phyloP scores from a whole-genome alignment of 805 yeast species.

The Grigorovia jiainica region DNA sequence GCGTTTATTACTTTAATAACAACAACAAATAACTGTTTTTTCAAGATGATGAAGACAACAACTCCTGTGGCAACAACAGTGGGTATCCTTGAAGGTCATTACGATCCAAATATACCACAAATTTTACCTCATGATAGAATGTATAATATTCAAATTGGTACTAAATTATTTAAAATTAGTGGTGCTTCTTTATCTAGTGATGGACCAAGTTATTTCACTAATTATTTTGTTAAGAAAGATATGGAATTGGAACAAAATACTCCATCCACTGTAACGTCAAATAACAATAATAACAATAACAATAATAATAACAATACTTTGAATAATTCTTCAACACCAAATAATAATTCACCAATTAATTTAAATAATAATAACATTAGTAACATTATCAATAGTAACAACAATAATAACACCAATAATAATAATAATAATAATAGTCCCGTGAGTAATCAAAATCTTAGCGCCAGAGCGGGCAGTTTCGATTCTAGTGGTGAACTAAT shows the following conservation, averaged over 20 bases:
- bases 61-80: slow-evolving; percentile 1
- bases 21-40: neutral
- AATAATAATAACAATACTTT: no score
- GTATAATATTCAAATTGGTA: slow-evolving; percentile 65
- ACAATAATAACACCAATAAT: neutral
- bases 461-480: neutral
- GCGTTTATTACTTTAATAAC: neutral
- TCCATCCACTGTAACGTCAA: neutral
- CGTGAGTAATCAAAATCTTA: no score
- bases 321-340: no score
- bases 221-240: slow-evolving; percentile 37
- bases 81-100: slow-evolving; percentile 7
- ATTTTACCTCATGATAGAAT: slow-evolving; percentile 58
- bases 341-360: no score
- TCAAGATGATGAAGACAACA: neutral
- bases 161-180: slow-evolving; percentile 42
- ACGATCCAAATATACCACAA: slow-evolving; percentile 14
- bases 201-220: slow-evolving; percentile 81
- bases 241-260: neutral
- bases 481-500: neutral
- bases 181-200: slow-evolving; percentile 84
- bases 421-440: neutral
- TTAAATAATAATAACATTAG: no score
- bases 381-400: no score
- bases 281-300: neutral